Base-by-base conservation (phyloP, 2,329 filamentous ascomycete species). In the Penicillium concentricum region DNA sequence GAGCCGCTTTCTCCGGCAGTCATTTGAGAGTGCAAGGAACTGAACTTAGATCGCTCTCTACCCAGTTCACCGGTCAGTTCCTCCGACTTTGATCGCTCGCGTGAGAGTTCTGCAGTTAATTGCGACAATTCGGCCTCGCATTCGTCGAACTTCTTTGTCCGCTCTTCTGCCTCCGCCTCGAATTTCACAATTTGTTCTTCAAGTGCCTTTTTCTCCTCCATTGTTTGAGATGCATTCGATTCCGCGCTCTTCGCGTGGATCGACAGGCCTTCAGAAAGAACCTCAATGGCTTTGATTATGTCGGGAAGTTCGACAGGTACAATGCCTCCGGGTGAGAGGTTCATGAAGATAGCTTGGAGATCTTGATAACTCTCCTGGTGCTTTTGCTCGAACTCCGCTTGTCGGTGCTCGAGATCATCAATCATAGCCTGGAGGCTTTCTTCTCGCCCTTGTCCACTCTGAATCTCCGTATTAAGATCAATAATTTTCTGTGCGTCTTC, bases 1-100 rank as follows among this genome's bases (percentile, higher is more conserved):
- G 91, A 92, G 5, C 91, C 91, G 3, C 87, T 92, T 72, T 94
- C 91, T 16, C 91, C 92, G 61, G 92, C 89, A 1, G 89, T 85
- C 68, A 96, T 87, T 71, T 88, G 89, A 16, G 80, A 78, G 55
- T 90, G 85, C 22, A 96, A 77, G 28, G 83, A 79, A 56, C 82
- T 83, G 22, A 96, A 80, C 64, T 94, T 88, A 15, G 82, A 78
- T 38, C 89, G 86, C 58, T 89, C 85, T 54, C 89, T 85, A 2
- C 82, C 79, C n/a, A 87, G 74, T 63, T 86, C 83, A 13, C 77
- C 68, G 16, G 75, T 74, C 34, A 85, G 68, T 0, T 77, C 76
- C 2, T 70, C 69, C 8, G 78, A 69, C 62, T 79, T 82, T 10
- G 76, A 77, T 52, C 76, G 77, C 61, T 80, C 79, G 15, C 76